Evolutionary conservation across 441 rosid species (phyloP).

Genomic region (Euphorbia schlechtendalii): DNA sequence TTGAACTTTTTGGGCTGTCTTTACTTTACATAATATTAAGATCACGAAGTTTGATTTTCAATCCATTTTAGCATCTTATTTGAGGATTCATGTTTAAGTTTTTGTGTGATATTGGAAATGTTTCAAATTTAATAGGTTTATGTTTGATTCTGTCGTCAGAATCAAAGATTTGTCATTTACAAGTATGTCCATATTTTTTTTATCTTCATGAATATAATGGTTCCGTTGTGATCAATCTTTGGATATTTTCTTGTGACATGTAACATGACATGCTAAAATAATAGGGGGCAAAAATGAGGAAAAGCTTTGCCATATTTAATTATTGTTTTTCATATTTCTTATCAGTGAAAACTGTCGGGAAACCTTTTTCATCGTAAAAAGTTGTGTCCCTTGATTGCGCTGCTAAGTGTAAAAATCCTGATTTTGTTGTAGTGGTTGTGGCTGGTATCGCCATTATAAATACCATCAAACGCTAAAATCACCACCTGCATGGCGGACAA

Average conservation of each 20-base stretch:
- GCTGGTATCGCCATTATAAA: background rate
- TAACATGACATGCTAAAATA: background rate
- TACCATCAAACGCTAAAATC: background rate
- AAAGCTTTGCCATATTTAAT: background rate
- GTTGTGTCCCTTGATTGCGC: background rate
- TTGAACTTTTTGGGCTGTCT: background rate
- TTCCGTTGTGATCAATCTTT: background rate
- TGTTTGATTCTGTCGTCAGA: background rate
- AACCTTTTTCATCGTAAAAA: background rate
- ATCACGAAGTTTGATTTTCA: no score
- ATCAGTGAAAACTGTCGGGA: background rate
- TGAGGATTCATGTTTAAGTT: background rate
- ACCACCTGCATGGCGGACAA: background rate
- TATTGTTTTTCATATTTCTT: background rate
- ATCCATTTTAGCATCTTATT: background rate
- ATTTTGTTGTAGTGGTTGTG: background rate
- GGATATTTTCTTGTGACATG: slow-evolving; percentile 1
- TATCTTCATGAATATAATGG: background rate
- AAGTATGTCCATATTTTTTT: background rate
- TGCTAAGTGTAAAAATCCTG: background rate
- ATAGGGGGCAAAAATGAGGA: background rate
- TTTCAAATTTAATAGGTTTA: background rate
- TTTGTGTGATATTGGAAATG: background rate
- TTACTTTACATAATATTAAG: background rate
- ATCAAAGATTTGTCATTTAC: background rate